phyloP scores from a whole-genome alignment of 108 stramenopile species.

The Seminavis robusta region DNA sequence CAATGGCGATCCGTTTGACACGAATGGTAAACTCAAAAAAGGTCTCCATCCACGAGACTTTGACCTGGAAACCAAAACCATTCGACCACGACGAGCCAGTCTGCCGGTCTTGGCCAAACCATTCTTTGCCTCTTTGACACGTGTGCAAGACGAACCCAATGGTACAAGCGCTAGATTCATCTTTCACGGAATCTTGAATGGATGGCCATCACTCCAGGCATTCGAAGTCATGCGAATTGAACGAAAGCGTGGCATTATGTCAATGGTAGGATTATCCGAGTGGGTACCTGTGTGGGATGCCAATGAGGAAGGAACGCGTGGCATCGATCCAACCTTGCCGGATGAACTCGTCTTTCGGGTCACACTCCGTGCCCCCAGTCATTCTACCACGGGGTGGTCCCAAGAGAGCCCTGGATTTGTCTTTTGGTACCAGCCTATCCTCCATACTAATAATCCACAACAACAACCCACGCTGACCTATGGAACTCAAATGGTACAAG shows the following conservation, averaged over 20 bases:
- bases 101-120: constrained; percentile 34
- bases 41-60: constrained; percentile 47
- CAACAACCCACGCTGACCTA: constrained; percentile 31
- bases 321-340: constrained; percentile 44
- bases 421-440: constrained; percentile 52
- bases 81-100: constrained; percentile 43
- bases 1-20: constrained; percentile 28
- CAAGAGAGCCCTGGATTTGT: constrained; percentile 39
- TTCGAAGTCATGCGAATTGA: constrained; percentile 50
- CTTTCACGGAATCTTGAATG: constrained; percentile 57
- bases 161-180: constrained; percentile 43
- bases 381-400: constrained; percentile 49
- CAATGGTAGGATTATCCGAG: too few relatives aligned
- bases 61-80: constrained; percentile 20
- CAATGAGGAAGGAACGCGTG: constrained; percentile 31
- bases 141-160: constrained; percentile 26
- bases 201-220: constrained; percentile 53
- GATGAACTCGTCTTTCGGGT: constrained; percentile 42
- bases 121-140: constrained; percentile 45
- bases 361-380: constrained; percentile 30
- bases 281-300: constrained; percentile 22
- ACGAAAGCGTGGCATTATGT: constrained; percentile 17
- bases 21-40: constrained; percentile 17
- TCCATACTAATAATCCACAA: too few relatives aligned
- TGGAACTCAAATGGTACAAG: constrained; percentile 31